A percentile compares a stretch with the other conserved stretches of the same genome.
Conservation (phyloP, 305 asterid genomes). For the Solanum hybrid region DNA sequence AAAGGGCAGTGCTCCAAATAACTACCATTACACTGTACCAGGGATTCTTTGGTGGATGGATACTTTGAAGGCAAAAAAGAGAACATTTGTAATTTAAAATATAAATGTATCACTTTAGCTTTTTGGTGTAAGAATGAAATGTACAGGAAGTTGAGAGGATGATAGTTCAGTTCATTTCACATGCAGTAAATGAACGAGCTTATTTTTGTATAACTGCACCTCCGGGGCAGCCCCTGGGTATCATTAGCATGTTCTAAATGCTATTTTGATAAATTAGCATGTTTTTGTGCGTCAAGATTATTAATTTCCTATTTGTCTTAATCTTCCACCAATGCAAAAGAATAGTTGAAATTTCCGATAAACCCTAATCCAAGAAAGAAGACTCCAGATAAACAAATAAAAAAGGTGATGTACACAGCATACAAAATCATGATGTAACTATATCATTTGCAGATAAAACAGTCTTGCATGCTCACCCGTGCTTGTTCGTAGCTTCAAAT, state of each 20-base stretch:
- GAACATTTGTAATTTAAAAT: neutral
- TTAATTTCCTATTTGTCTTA: neutral
- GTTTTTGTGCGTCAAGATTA: neutral
- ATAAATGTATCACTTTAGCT: neutral
- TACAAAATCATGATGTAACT: neutral
- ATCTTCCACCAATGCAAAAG: neutral
- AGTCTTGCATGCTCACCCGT: conserved; percentile 44
- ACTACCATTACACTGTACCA: neutral
- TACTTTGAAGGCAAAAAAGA: neutral
- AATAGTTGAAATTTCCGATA: neutral
- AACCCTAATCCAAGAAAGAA: neutral
- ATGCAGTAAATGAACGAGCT: neutral
- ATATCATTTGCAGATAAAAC: conserved; percentile 1
- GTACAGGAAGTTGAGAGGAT: neutral
- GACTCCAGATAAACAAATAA: neutral
- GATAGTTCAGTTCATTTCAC: neutral
- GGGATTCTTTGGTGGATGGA: neutral
- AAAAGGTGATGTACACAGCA: neutral
- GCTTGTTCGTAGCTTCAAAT: conserved; percentile 89
- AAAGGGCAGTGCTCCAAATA: neutral
- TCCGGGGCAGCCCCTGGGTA: neutral
- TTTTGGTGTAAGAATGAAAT: neutral
- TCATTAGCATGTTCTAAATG: neutral
- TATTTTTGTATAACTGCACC: neutral
- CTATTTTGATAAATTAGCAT: neutral